Evolutionary conservation across 2,329 filamentous ascomycete genomes (phyloP).

Genomic region (Polychaeton citri): DNA sequence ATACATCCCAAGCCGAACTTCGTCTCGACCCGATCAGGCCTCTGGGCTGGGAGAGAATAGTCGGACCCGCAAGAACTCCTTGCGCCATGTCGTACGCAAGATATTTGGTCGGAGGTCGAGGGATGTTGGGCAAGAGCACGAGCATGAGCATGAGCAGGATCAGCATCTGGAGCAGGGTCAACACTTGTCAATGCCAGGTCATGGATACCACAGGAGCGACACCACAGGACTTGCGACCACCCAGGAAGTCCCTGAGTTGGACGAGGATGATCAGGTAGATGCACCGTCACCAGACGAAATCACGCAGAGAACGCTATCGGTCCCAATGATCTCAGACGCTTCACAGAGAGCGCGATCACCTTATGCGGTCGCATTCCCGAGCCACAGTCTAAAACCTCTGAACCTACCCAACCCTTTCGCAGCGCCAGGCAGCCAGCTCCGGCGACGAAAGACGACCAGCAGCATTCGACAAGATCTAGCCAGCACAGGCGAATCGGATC

Average conservation of each 20-base stretch:
- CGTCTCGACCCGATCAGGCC: too few species aligned
- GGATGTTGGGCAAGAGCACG: conserved; percentile 3
- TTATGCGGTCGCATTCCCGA: conserved; percentile 24
- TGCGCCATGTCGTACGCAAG: conserved; percentile 22
- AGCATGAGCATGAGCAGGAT: not conserved
- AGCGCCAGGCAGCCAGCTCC: conserved; percentile 11
- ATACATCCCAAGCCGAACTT: conserved; percentile 1
- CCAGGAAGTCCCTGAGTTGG: not conserved
- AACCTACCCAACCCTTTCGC: conserved; percentile 20
- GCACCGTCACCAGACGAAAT: not conserved
- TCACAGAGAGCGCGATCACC: conserved; percentile 13
- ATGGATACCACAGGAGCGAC: not conserved
- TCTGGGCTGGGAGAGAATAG: not conserved
- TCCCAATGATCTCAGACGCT: conserved; percentile 7
- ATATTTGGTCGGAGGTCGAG: conserved; percentile 23
- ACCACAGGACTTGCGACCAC: not conserved
- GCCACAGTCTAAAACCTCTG: conserved; percentile 22
- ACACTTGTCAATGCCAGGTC: not conserved
- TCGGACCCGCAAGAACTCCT: conserved; percentile 15
- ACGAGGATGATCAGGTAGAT: conserved; percentile 1
- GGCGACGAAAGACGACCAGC: conserved; percentile 19
- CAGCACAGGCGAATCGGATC: not conserved
- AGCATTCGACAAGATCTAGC: conserved; percentile 5
- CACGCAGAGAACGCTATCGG: conserved; percentile 11
- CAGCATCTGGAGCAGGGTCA: not conserved